A percentile compares a stretch with the other conserved stretches of the same genome.
These are phyloP conservation scores for Allium cepa DNA, from an alignment of 106 monocot species.

Conservation along the genomic window DNA sequence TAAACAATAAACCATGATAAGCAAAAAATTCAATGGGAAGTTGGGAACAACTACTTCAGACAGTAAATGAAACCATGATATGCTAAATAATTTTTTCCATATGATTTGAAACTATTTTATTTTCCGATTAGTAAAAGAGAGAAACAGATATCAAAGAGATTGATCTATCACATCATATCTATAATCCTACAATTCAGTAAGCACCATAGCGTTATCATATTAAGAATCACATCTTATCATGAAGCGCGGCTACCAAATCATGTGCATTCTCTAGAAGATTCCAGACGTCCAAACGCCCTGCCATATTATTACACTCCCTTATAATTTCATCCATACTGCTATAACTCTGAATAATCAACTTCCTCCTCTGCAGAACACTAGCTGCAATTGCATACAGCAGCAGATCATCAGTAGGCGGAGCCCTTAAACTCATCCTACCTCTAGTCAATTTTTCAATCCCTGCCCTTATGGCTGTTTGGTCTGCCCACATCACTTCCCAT, in stretches of 20 bases:
- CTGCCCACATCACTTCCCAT: constrained; percentile 98
- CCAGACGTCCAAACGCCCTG: constrained; percentile 77
- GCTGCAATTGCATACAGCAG: constrained; percentile 89
- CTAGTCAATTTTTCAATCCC: constrained; percentile 50
- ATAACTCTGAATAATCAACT: constrained; percentile 75
- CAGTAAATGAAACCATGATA: no score
- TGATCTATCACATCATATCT: no score
- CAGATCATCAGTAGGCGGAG: constrained; percentile 81
- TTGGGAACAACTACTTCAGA: no score
- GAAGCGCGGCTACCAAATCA: constrained; percentile 63
- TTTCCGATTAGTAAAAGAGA: no score
- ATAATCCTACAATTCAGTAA: no score
- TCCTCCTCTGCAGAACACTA: constrained; percentile 72
- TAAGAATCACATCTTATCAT: constrained; percentile 32
- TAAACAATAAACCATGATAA: no score
- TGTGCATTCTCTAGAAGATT: constrained; percentile 86
- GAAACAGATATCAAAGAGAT: no score
- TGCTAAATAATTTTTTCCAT: no score
- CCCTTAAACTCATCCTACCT: constrained; percentile 29
- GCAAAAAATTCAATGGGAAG: no score
- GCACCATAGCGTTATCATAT: no score
- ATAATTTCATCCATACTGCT: constrained; percentile 86
- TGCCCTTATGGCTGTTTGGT: constrained; percentile 65
- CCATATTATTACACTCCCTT: constrained; percentile 77
- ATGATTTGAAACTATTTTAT: no score